These are phyloP conservation scores for Hyphopichia fennica DNA, from an alignment of 1,139 yeast genomes.

Conservation along the genomic window DNA sequence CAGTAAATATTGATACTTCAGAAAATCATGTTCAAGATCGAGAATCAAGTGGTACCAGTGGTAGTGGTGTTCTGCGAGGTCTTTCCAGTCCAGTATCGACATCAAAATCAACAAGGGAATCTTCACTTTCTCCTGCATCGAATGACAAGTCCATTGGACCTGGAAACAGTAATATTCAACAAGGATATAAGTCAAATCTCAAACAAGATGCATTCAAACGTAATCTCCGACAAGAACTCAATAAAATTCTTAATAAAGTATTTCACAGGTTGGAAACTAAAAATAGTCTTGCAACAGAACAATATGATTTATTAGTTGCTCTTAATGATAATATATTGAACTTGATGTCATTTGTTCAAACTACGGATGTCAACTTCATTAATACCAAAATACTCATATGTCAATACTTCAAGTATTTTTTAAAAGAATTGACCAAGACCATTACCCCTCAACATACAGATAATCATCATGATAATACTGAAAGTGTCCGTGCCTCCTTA, in stretches of 20 bases:
- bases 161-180: not conserved
- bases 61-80: not conserved
- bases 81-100: conserved; percentile 13
- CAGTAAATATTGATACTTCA: conserved; percentile 16
- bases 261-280: conserved; percentile 36
- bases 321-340: conserved; percentile 31
- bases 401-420: conserved; percentile 41
- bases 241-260: conserved; percentile 33
- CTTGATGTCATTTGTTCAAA: conserved; percentile 24
- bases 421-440: conserved; percentile 36
- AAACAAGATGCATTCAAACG: conserved; percentile 28
- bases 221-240: conserved; percentile 28
- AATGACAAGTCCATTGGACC: not conserved
- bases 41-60: not conserved
- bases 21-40: not conserved
- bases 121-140: conserved; percentile 14
- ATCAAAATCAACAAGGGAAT: conserved; percentile 15
- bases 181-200: conserved; percentile 3
- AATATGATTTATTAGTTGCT: conserved; percentile 34
- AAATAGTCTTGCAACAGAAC: conserved; percentile 32
- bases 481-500: conserved; percentile 17
- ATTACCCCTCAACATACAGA: conserved; percentile 12
- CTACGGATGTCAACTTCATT: conserved; percentile 15
- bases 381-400: conserved; percentile 32
- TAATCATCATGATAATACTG: conserved; percentile 1